These are phyloP conservation scores for Brasenia schreberi DNA, from an alignment of 164 flowering plant genomes.

Conservation along the genomic window DNA sequence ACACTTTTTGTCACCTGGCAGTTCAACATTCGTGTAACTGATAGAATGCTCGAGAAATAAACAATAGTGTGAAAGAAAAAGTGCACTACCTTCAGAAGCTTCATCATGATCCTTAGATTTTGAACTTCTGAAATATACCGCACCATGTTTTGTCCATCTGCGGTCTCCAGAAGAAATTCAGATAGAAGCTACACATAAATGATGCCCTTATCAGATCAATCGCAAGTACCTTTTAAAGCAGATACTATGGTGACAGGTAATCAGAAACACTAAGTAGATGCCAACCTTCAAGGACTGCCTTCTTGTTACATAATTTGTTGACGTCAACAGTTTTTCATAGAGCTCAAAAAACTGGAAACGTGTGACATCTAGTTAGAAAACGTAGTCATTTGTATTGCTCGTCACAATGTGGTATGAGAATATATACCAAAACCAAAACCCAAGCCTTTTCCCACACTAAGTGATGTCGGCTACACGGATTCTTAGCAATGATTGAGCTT, in stretches of 20 bases:
- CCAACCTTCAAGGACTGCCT: conserved; percentile 94
- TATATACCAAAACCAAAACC: background rate
- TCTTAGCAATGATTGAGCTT: background rate
- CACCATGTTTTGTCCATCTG: conserved; percentile 84
- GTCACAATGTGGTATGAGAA: background rate
- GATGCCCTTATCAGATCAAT: background rate
- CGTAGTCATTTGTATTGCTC: conserved; percentile 4
- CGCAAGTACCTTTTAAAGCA: background rate
- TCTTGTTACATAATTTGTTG: conserved; percentile 89
- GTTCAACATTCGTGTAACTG: background rate
- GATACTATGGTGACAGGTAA: background rate
- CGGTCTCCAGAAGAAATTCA: conserved; percentile 91
- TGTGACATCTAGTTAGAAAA: conserved; percentile 8
- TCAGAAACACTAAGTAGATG: conserved; percentile 4
- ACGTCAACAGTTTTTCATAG: conserved; percentile 71
- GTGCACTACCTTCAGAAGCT: conserved; percentile 38
- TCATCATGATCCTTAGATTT: conserved; percentile 81
- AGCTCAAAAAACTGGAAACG: conserved; percentile 72
- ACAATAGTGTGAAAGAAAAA: background rate
- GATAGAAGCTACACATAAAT: conserved; percentile 65
- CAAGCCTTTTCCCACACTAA: too few species aligned
- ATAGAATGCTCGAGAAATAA: background rate
- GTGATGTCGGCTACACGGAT: background rate
- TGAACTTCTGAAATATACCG: conserved; percentile 78
- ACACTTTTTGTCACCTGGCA: background rate